Percentiles rank a stretch among this genome's conserved stretches.
These are phyloP conservation scores for Vanrija sp. DNA, from an alignment of 1,284 basidiomycete genomes.

Conservation along the genomic window DNA sequence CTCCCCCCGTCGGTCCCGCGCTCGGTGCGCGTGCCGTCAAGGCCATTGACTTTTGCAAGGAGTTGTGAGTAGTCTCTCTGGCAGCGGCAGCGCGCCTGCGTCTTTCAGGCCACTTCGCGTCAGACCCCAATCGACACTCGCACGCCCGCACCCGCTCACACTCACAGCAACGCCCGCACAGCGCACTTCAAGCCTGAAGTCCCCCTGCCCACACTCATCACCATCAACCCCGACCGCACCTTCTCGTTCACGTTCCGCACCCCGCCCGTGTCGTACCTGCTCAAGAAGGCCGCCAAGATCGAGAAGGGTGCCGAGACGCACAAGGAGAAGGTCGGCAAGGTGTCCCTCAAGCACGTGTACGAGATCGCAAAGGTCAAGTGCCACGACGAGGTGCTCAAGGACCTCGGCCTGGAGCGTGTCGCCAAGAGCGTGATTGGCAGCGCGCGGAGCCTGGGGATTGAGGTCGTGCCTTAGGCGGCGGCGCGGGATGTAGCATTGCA, in stretches of 20 bases:
- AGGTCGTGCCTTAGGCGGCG: slow-evolving; percentile 66
- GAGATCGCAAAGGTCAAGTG: slow-evolving; percentile 98
- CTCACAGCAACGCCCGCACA: slow-evolving; percentile 71
- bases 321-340: slow-evolving; percentile 61
- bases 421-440: slow-evolving; percentile 82
- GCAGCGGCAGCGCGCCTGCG: too few species aligned
- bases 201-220: slow-evolving; percentile 86
- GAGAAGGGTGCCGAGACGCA: slow-evolving; percentile 65
- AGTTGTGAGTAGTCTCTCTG: slow-evolving; percentile 59
- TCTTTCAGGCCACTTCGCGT: background rate
- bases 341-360: slow-evolving; percentile 95
- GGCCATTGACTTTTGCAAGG: slow-evolving; percentile 99
- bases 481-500: background rate
- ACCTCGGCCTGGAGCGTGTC: slow-evolving; percentile 76
- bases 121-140: background rate
- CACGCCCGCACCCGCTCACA: slow-evolving; percentile 2
- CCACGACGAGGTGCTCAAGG: slow-evolving; percentile 79
- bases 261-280: slow-evolving; percentile 84
- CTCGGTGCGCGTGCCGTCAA: slow-evolving; percentile 97
- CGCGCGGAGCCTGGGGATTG: slow-evolving; percentile 77
- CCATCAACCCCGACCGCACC: slow-evolving; percentile 88
- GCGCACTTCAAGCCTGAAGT: slow-evolving; percentile 81
- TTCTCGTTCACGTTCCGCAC: slow-evolving; percentile 92
- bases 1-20: slow-evolving; percentile 94
- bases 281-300: slow-evolving; percentile 87